Evolutionary conservation across 2,329 filamentous ascomycete genomes (phyloP).

Genomic region (Aureobasidium sp.): DNA sequence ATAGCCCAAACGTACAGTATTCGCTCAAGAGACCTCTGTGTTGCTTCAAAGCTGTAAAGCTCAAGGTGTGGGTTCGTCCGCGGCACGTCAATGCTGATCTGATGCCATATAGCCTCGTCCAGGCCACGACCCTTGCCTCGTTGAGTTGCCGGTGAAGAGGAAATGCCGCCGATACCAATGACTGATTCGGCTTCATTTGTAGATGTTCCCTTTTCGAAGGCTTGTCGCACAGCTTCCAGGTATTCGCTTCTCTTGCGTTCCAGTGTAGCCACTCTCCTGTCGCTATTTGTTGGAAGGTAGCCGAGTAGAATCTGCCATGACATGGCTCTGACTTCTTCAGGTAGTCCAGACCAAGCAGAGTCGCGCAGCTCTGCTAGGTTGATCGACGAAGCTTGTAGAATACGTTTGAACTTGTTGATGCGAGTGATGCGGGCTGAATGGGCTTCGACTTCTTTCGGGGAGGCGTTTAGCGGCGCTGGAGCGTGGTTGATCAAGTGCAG

Average conservation of each 20-base stretch:
- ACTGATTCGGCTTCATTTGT: slow-evolving; percentile 32
- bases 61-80: slow-evolving; percentile 94
- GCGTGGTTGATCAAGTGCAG: slow-evolving; percentile 90
- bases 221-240: slow-evolving; percentile 74
- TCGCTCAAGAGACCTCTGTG: slow-evolving; percentile 84
- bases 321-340: slow-evolving; percentile 93
- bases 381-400: slow-evolving; percentile 87
- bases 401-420: slow-evolving; percentile 98
- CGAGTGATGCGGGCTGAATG: slow-evolving; percentile 82
- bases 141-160: slow-evolving; percentile 34
- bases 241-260: slow-evolving; percentile 97
- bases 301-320: slow-evolving; percentile 96
- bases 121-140: slow-evolving; percentile 67
- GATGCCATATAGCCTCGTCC: slow-evolving; percentile 98
- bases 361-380: slow-evolving; percentile 75
- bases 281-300: slow-evolving; percentile 94
- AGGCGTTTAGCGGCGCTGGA: slow-evolving; percentile 62
- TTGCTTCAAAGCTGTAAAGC: slow-evolving; percentile 91
- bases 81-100: slow-evolving; percentile 97
- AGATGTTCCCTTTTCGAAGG: slow-evolving; percentile 51
- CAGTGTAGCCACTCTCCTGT: slow-evolving; percentile 79
- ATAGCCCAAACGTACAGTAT: slow-evolving; percentile 98
- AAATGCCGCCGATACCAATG: slow-evolving; percentile 49
- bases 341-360: slow-evolving; percentile 88
- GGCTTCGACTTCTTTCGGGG: slow-evolving; percentile 75